Evolutionary conservation across 2,329 filamentous ascomycete species (phyloP), one percentile per base, ranked within the genome.

Genomic region (Tolypocladium sp.): DNA sequence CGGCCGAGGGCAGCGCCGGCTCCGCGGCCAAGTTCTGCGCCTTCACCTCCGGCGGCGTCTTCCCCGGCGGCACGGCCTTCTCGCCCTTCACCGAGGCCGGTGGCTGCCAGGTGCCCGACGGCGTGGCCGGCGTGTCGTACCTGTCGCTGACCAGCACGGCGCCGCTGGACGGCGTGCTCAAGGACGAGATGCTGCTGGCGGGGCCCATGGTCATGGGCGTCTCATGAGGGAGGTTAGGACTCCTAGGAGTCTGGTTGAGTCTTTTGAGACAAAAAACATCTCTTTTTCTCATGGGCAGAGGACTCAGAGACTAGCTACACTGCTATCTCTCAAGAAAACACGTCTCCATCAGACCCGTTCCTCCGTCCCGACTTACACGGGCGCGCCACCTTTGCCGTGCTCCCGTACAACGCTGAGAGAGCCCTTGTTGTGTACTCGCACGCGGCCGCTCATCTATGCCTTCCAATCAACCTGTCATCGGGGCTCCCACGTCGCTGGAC

Each of bases 141-240:
- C 79, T 90, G 67, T 84, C 85, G 66, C 77, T 91, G 64, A 83
- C 86, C 58, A 88, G 70, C 66, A 69, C 70, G 37, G 77, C 73
- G 2, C 82, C 83, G 22, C 68, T 78, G 37, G 74, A 73, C 27
- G 82, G 81, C 41, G 71, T 77, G 42, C 69, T 87, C 62, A 82
- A 79, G 3, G 85, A 89, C 71, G 81, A 80, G 58, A 85, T 86
- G 65, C 84, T 85, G 55, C 75, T 90, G 63, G 87, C 87, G 65
- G 88, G 86, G 1, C 83, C 84, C 55, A 80, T 85, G 76, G 80
- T 83, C 57, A 73, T 87, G 71, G 74, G 77, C 55, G 70, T 84
- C 54, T 53, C 49, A 2, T 53, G 49, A 53, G 30, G 8, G 7
- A 4, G 8, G 42, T 13, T 3, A 2, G 13, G 42, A 44, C 22